Conservation (phyloP, 78 protist genomes). For the Fonticula alba region DNA sequence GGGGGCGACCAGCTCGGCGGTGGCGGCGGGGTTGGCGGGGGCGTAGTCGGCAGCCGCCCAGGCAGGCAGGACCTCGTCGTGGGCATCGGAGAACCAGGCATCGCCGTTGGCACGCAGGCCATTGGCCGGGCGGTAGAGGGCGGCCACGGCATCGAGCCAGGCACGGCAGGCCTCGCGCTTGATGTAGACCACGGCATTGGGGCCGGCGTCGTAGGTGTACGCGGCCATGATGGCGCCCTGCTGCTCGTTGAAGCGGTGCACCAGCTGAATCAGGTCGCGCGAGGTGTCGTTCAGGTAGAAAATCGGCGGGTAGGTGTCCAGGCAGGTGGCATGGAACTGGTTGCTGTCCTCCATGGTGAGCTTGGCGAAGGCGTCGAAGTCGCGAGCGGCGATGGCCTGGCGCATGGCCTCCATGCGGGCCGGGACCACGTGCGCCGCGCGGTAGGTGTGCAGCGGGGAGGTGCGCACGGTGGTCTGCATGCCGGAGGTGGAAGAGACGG, state of each 20-base stretch:
- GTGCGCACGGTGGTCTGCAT: constrained; percentile 76
- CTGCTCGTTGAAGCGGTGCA: constrained; percentile 37
- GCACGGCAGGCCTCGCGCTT: not conserved
- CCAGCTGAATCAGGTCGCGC: constrained; percentile 31
- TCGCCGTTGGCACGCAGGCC: not conserved
- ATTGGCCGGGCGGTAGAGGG: not conserved
- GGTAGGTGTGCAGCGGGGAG: constrained; percentile 24
- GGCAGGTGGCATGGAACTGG: constrained; percentile 68
- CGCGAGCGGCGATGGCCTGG: constrained; percentile 38
- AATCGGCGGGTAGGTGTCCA: constrained; percentile 81
- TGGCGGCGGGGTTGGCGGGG: too few species aligned
- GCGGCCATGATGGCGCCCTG: constrained; percentile 26
- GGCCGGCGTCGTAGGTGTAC: constrained; percentile 98
- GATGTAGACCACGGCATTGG: constrained; percentile 76
- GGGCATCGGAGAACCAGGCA: too few species aligned
- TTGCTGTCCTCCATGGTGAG: constrained; percentile 76
- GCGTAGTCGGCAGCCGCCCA: too few species aligned
- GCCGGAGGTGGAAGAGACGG: constrained; percentile 68
- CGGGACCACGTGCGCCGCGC: constrained; percentile 41
- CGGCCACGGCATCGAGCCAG: too few species aligned
- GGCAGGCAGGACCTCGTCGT: too few species aligned
- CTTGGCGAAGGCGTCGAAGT: constrained; percentile 63
- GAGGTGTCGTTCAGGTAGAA: constrained; percentile 73
- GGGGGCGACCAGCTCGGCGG: too few species aligned
- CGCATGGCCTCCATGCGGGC: constrained; percentile 43